phyloP scores from a whole-genome alignment of 2,329 filamentous ascomycete species.

The Epichloe hybrida region DNA sequence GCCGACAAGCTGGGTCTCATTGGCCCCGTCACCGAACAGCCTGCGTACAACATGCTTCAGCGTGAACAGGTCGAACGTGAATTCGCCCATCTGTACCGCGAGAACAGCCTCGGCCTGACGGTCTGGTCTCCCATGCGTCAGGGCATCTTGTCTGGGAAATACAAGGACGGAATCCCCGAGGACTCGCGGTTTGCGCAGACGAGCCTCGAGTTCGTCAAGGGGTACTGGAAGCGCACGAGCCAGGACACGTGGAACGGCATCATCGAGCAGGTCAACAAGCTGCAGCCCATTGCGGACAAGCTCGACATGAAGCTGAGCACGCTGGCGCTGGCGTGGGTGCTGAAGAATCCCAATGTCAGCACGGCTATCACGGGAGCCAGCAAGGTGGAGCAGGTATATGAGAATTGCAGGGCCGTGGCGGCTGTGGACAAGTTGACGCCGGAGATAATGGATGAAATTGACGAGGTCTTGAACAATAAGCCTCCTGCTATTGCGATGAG shows the following conservation, averaged over 20 bases:
- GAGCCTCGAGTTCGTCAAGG: conserved; percentile 41
- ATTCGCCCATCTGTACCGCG: conserved; percentile 45
- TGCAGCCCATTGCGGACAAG: conserved; percentile 49
- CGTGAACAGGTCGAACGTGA: conserved; percentile 51
- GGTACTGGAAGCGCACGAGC: conserved; percentile 36
- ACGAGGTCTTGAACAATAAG: conserved; percentile 45
- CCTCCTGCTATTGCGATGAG: conserved; percentile 28
- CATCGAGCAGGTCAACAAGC: conserved; percentile 45
- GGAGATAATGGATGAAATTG: conserved; percentile 46
- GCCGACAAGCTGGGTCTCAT: conserved; percentile 48
- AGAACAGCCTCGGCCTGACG: conserved; percentile 47
- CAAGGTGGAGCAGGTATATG: conserved; percentile 43
- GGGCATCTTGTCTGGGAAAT: conserved; percentile 54
- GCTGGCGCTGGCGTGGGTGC: conserved; percentile 48
- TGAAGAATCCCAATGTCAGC: conserved; percentile 48
- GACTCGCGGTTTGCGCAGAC: conserved; percentile 44
- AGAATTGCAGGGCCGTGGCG: conserved; percentile 41
- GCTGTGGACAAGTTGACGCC: conserved; percentile 42
- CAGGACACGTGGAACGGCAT: conserved; percentile 40
- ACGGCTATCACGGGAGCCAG: conserved; percentile 49
- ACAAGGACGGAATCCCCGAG: conserved; percentile 47
- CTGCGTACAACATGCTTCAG: conserved; percentile 50
- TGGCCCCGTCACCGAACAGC: conserved; percentile 53
- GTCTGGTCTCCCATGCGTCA: conserved; percentile 45
- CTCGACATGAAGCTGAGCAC: conserved; percentile 44